Conservation (phyloP, 1,284 basidiomycete genomes). For the Puccinia coronata region DNA sequence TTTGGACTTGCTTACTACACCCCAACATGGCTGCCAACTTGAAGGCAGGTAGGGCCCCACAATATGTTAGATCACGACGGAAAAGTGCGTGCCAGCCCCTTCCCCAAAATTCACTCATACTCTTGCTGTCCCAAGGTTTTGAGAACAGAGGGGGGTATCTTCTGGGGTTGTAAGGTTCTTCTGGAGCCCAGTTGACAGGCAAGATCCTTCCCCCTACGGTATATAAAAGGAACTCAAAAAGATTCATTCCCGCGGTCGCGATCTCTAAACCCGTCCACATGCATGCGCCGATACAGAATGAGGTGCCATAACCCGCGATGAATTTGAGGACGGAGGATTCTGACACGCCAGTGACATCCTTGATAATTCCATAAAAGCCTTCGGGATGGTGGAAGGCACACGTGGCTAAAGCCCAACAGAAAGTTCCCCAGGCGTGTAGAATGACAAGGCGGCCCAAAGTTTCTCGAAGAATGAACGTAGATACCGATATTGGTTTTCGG, state of each 20-base stretch:
- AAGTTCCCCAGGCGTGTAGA: conserved; percentile 27
- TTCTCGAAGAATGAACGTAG: conserved; percentile 15
- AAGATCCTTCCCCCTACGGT: conserved; percentile 21
- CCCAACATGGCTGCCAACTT: conserved; percentile 15
- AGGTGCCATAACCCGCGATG: conserved; percentile 28
- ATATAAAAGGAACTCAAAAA: conserved; percentile 35
- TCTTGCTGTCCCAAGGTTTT: conserved; percentile 39
- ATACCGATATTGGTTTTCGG: conserved; percentile 23
- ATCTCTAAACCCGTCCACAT: conserved; percentile 43
- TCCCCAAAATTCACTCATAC: conserved; percentile 44
- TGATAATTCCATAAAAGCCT: conserved; percentile 34
- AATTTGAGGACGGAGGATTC: conserved; percentile 1
- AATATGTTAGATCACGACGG: conserved; percentile 35
- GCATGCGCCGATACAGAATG: conserved; percentile 42
- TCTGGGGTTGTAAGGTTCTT: conserved; percentile 25
- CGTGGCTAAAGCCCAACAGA: conserved; percentile 32
- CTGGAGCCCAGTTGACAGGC: conserved; percentile 32
- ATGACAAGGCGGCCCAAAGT: background rate
- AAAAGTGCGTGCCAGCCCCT: conserved; percentile 44
- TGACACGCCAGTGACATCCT: conserved; percentile 13
- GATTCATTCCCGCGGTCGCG: conserved; percentile 31
- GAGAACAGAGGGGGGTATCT: conserved; percentile 40
- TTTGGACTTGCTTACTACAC: conserved; percentile 22
- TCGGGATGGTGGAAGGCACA: conserved; percentile 35
- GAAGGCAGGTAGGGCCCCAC: conserved; percentile 34